Evolutionary conservation across 768 basidiomycete species (phyloP).

Genomic region (Cubamyces sp.): DNA sequence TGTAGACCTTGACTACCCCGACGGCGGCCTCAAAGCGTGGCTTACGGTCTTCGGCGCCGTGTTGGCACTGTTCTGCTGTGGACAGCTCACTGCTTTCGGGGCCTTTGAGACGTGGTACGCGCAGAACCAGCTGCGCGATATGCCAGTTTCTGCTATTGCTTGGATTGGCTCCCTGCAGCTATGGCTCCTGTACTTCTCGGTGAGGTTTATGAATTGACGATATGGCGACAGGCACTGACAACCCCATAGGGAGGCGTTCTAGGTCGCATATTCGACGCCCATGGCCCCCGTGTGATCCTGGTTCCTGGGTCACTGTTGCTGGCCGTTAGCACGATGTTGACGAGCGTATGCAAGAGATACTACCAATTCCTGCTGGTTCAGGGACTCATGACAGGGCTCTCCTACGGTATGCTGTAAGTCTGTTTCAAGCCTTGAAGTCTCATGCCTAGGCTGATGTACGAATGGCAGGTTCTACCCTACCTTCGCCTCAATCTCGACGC

Average conservation of each 20-base stretch:
- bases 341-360: constrained; percentile 58
- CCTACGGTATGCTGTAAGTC: constrained; percentile 68
- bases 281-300: constrained; percentile 61
- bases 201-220: constrained; percentile 36
- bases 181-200: constrained; percentile 71
- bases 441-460: constrained; percentile 11
- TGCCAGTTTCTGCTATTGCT: constrained; percentile 26
- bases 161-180: constrained; percentile 68
- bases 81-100: constrained; percentile 23
- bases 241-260: constrained; percentile 59
- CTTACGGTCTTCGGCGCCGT: constrained; percentile 65
- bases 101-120: constrained; percentile 24
- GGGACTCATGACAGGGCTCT: constrained; percentile 66
- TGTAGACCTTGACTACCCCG: constrained; percentile 26
- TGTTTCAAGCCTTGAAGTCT: constrained; percentile 15
- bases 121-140: constrained; percentile 11
- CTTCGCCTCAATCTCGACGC: constrained; percentile 65
- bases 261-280: constrained; percentile 61
- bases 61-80: constrained; percentile 59
- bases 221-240: background rate
- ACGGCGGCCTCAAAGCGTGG: constrained; percentile 40
- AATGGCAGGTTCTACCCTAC: constrained; percentile 69
- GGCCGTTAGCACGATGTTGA: constrained; percentile 58
- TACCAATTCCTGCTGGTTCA: constrained; percentile 67
- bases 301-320: constrained; percentile 52